phyloP scores from a whole-genome alignment of 2,329 filamentous ascomycete genomes.

The Paecilomyces dactylethromorphus region DNA sequence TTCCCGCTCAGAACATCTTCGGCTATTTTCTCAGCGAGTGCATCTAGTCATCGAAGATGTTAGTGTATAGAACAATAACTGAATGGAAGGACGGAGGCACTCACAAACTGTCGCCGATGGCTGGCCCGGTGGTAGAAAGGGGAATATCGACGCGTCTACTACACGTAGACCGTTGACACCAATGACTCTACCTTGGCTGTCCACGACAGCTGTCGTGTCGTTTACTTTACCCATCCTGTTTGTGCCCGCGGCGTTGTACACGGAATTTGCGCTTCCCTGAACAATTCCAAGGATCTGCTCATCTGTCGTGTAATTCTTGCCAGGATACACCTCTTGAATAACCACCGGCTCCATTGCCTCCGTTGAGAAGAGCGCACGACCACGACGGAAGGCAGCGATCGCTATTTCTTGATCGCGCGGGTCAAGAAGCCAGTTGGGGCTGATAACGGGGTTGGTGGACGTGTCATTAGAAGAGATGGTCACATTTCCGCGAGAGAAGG shows the following conservation, averaged over 20 bases:
- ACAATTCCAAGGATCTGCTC: not conserved
- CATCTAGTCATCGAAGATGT: not conserved
- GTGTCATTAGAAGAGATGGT: constrained; percentile 28
- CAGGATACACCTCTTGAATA: not conserved
- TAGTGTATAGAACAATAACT: not conserved
- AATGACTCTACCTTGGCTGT: constrained; percentile 6
- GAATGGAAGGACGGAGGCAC: constrained; percentile 6
- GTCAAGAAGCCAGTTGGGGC: not conserved
- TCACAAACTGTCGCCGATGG: constrained; percentile 10
- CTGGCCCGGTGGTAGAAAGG: not conserved
- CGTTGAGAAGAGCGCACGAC: not conserved
- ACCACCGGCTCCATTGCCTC: not conserved
- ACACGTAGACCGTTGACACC: constrained; percentile 10
- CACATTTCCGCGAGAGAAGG: constrained; percentile 42
- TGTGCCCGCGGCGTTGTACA: constrained; percentile 6
- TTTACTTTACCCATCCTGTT: constrained; percentile 6
- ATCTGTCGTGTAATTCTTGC: not conserved
- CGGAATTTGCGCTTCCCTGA: not conserved
- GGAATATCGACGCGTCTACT: constrained; percentile 5
- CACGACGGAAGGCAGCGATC: not conserved
- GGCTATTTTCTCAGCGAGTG: not conserved
- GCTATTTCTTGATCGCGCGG: not conserved
- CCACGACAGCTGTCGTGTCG: constrained; percentile 7
- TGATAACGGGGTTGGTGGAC: not conserved
- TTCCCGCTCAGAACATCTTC: not conserved